Conservation (phyloP, 805 yeast species). For the Kluyveromyces siamensis region DNA sequence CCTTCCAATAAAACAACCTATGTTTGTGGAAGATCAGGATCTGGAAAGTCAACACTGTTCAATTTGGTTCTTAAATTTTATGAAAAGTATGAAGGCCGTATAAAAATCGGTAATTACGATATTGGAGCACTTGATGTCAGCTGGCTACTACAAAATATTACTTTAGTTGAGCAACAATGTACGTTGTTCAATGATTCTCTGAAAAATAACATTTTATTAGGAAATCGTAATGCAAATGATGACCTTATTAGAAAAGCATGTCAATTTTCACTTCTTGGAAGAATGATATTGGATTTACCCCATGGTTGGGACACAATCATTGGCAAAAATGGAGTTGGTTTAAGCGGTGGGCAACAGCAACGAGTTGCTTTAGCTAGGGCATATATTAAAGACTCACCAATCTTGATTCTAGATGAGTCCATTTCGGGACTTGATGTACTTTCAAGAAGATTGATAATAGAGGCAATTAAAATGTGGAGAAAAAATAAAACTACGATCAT, state of each 20-base stretch:
- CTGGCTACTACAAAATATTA: constrained; percentile 56
- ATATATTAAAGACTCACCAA: constrained; percentile 56
- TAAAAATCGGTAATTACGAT: constrained; percentile 47
- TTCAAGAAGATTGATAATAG: constrained; percentile 38
- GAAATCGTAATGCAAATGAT: constrained; percentile 24
- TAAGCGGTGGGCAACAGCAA: constrained; percentile 93
- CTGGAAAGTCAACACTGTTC: constrained; percentile 83
- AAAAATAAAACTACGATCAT: constrained; percentile 64
- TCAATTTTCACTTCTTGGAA: constrained; percentile 42
- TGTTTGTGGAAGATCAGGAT: constrained; percentile 82
- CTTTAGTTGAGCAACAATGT: constrained; percentile 67
- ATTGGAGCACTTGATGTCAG: constrained; percentile 33
- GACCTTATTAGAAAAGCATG: constrained; percentile 33
- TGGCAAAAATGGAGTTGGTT: constrained; percentile 35
- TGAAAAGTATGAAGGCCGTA: constrained; percentile 39
- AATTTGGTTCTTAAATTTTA: constrained; percentile 57
- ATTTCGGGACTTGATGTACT: constrained; percentile 67
- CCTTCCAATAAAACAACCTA: constrained; percentile 42
- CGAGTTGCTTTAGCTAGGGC: constrained; percentile 82
- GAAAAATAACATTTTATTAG: constrained; percentile 53
- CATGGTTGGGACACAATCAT: constrained; percentile 47
- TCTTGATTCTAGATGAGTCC: constrained; percentile 79
- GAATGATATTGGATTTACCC: constrained; percentile 40
- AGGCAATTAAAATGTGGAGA: constrained; percentile 51
- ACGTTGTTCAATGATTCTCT: constrained; percentile 57